A percentile compares a stretch with the other conserved stretches of the same genome.
phyloP scores from a whole-genome alignment of 768 basidiomycete genomes.

The Mycena kentingensis region DNA sequence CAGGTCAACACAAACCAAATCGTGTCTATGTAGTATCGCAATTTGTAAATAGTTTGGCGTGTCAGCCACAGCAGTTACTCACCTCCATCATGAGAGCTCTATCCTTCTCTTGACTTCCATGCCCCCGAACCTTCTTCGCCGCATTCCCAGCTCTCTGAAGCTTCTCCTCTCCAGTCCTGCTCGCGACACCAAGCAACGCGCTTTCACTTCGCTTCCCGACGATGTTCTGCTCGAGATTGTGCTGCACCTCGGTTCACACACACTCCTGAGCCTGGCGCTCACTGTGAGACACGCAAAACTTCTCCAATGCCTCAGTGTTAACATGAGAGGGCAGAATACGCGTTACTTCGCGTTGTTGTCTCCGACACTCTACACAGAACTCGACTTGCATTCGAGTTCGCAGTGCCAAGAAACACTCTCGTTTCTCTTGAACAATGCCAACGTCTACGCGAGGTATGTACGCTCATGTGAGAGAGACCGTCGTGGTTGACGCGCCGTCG shows the following conservation, averaged over 20 bases:
- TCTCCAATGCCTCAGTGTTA: neutral
- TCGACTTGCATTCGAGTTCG: conserved; percentile 18
- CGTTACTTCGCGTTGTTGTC: conserved; percentile 12
- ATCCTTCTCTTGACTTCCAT: neutral
- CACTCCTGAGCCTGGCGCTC: conserved; percentile 19
- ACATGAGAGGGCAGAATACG: conserved; percentile 8
- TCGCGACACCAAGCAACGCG: neutral
- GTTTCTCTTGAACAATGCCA: conserved; percentile 15
- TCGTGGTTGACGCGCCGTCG: too few species aligned
- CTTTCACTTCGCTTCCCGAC: conserved; percentile 14
- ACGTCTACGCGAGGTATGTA: too few species aligned
- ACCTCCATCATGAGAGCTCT: neutral
- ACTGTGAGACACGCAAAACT: conserved; percentile 19
- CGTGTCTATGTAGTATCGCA: too few species aligned
- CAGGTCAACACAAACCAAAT: conserved; percentile 25
- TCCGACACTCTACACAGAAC: conserved; percentile 17
- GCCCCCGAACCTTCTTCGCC: conserved; percentile 19
- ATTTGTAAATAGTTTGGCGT: too few species aligned
- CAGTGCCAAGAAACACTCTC: conserved; percentile 18
- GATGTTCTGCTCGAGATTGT: conserved; percentile 20
- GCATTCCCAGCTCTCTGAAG: conserved; percentile 21
- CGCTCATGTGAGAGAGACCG: too few species aligned
- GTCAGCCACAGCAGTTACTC: neutral
- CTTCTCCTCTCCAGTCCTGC: conserved; percentile 16
- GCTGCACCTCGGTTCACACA: conserved; percentile 9